Evolutionary conservation across 2,329 filamentous ascomycete genomes (phyloP).

Genomic region (Colletotrichum brevisporum): DNA sequence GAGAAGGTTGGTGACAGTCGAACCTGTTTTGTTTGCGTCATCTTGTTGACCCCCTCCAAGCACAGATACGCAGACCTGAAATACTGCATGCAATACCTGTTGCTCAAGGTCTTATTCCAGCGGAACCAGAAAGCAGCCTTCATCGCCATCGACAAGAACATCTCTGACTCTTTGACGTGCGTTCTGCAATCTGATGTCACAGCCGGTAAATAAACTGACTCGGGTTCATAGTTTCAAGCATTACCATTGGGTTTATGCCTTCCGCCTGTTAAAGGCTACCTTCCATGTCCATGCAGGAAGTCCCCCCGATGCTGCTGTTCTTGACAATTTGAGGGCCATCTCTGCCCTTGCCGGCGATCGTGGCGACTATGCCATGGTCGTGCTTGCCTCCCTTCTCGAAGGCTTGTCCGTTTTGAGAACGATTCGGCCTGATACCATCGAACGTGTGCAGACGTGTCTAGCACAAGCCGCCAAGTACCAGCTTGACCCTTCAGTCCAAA

Average conservation of each 20-base stretch:
- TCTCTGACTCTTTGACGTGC: slow-evolving; percentile 77
- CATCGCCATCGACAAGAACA: slow-evolving; percentile 78
- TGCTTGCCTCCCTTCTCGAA: slow-evolving; percentile 77
- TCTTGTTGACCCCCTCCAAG: slow-evolving; percentile 48
- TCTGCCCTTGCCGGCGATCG: slow-evolving; percentile 70
- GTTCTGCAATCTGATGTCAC: slow-evolving; percentile 44
- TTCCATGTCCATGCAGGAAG: slow-evolving; percentile 75
- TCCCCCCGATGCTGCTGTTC: slow-evolving; percentile 72
- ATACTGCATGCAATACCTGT: slow-evolving; percentile 82
- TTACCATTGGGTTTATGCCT: slow-evolving; percentile 81
- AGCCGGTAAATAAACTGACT: slow-evolving; percentile 8
- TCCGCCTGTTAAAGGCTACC: slow-evolving; percentile 80
- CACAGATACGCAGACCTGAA: slow-evolving; percentile 76
- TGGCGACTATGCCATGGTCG: slow-evolving; percentile 74
- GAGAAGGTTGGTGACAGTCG: slow-evolving; percentile 66
- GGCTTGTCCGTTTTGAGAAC: slow-evolving; percentile 78
- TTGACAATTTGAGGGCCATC: slow-evolving; percentile 79
- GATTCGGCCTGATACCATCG: slow-evolving; percentile 74
- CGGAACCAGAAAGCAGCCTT: slow-evolving; percentile 80
- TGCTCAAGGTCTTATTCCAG: slow-evolving; percentile 78
- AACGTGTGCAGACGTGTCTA: slow-evolving; percentile 79
- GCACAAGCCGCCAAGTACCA: slow-evolving; percentile 82
- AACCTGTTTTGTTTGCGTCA: neutral
- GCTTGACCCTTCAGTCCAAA: slow-evolving; percentile 71
- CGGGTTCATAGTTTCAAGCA: slow-evolving; percentile 69